A percentile compares a stretch with the other conserved stretches of the same genome.
Conservation (phyloP, 345 rosid genomes). For the Gossypioides kirkii region DNA sequence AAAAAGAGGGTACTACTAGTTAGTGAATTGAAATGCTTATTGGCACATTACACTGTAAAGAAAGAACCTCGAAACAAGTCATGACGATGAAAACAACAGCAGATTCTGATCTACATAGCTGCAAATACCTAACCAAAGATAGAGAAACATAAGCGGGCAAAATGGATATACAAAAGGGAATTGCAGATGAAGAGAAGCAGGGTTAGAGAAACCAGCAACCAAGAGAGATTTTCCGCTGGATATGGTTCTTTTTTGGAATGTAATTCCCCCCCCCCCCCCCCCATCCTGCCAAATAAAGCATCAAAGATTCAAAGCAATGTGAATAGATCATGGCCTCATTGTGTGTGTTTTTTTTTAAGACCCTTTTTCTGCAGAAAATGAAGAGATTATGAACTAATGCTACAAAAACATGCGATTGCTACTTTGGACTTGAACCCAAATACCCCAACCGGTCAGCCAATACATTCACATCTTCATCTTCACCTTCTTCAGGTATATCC, state of each 20-base stretch:
- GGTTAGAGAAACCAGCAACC: constrained; percentile 31
- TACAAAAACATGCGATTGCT: neutral
- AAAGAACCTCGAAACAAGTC: constrained; percentile 25
- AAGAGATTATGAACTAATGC: neutral
- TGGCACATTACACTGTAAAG: neutral
- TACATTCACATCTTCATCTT: constrained; percentile 42
- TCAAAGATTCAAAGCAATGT: constrained; percentile 1
- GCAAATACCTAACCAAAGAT: constrained; percentile 34
- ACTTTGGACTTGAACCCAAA: constrained; percentile 36
- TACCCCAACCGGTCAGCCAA: constrained; percentile 47
- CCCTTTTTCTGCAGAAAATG: neutral
- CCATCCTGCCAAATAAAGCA: constrained; percentile 28
- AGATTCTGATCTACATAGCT: constrained; percentile 30
- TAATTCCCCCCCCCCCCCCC: constrained; percentile 21
- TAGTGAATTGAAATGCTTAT: neutral
- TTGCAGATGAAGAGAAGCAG: neutral
- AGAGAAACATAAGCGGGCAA: constrained; percentile 9
- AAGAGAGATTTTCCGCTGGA: constrained; percentile 16
- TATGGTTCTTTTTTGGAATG: constrained; percentile 9
- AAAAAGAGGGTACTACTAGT: neutral
- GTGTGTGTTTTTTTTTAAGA: neutral
- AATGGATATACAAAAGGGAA: constrained; percentile 3
- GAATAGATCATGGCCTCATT: constrained; percentile 16
- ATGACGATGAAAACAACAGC: constrained; percentile 23
- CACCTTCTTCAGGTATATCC: constrained; percentile 27